These are phyloP conservation scores for Cucumis hystrix DNA, from an alignment of 306 rosid species.

Conservation along the genomic window DNA sequence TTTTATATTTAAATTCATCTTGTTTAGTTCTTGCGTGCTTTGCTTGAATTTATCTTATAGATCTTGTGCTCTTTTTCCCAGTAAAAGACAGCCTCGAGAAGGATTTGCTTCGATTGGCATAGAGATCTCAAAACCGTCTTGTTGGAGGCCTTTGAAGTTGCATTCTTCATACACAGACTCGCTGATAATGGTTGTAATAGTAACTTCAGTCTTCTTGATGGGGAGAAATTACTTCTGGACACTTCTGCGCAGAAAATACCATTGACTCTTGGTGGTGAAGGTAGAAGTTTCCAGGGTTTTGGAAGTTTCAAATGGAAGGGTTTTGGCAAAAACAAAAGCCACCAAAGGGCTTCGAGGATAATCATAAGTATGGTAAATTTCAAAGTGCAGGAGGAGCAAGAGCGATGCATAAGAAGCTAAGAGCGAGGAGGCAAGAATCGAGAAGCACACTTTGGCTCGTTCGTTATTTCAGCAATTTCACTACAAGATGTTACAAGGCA, in stretches of 20 bases:
- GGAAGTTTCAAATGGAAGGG: neutral
- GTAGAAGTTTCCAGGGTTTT: neutral
- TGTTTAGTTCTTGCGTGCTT: neutral
- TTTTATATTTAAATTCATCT: neutral
- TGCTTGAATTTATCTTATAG: conserved; percentile 9
- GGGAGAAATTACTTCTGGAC: conserved; percentile 18
- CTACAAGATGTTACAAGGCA: too few species aligned
- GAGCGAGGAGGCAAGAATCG: too few species aligned
- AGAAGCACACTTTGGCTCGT: too few species aligned
- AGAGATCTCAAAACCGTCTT: conserved; percentile 19
- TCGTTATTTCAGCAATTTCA: too few species aligned
- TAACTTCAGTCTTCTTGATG: conserved; percentile 28
- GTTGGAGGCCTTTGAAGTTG: conserved; percentile 23
- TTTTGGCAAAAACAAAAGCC: too few species aligned
- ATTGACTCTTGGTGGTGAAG: neutral
- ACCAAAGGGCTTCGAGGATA: too few species aligned
- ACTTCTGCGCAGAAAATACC: neutral
- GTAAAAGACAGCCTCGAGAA: conserved; percentile 41
- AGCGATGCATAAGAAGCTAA: too few species aligned
- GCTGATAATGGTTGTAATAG: conserved; percentile 16
- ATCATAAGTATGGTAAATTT: too few species aligned
- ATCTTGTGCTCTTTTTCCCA: conserved; percentile 16
- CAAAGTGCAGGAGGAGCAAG: too few species aligned
- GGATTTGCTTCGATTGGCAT: conserved; percentile 52
- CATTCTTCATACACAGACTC: conserved; percentile 18